These are phyloP conservation scores for Bimuria novae-zelandiae DNA, from an alignment of 2,329 filamentous ascomycete species.

Conservation along the genomic window DNA sequence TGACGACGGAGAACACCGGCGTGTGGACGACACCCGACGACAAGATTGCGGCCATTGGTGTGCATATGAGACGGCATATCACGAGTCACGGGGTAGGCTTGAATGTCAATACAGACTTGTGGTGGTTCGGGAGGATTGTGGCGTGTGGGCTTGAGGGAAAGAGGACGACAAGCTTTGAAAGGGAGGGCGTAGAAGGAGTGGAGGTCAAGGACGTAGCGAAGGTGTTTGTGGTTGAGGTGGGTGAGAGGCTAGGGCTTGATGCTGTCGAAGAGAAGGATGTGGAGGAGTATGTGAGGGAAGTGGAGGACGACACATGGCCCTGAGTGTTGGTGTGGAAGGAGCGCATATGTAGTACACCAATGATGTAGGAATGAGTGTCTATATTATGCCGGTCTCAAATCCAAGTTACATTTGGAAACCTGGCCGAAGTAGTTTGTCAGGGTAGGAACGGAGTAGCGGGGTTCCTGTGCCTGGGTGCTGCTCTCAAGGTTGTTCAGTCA, in stretches of 20 bases:
- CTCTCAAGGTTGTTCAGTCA: no score
- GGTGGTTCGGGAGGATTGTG: constrained; percentile 76
- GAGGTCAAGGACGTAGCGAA: constrained; percentile 46
- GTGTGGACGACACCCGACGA: constrained; percentile 66
- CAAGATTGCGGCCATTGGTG: constrained; percentile 89
- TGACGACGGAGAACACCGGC: constrained; percentile 76
- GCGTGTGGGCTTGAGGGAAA: constrained; percentile 85
- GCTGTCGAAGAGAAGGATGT: constrained; percentile 24
- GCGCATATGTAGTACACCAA: no score
- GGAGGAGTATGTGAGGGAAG: constrained; percentile 18
- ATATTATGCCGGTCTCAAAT: no score
- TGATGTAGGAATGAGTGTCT: no score
- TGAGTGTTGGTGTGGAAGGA: neutral
- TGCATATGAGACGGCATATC: constrained; percentile 85
- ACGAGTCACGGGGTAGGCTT: constrained; percentile 83
- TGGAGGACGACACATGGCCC: no score
- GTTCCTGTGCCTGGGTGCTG: no score
- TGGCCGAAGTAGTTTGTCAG: no score
- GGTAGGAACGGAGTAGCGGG: no score
- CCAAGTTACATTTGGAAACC: no score
- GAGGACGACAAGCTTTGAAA: constrained; percentile 73
- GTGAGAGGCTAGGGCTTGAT: constrained; percentile 31
- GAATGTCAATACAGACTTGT: constrained; percentile 69
- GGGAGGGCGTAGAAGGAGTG: constrained; percentile 51
- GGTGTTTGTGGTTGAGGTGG: constrained; percentile 49